phyloP scores from a whole-genome alignment of 2,329 filamentous ascomycete species.

The Phialocephala subalpina region DNA sequence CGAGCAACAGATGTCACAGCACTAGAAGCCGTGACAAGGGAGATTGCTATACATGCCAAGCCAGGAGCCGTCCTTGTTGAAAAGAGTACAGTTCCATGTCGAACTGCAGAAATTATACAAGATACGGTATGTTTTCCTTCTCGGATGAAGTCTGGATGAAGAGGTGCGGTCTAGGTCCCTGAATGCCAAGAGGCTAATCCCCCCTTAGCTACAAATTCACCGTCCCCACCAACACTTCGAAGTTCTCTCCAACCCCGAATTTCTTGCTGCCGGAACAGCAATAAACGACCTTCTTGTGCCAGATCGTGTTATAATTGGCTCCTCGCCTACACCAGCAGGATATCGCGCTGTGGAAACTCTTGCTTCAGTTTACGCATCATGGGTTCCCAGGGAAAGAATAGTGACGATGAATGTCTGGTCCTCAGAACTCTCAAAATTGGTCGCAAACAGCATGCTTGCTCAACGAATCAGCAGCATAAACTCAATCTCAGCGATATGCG shows the following conservation, averaged over 20 bases:
- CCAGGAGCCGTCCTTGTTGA: slow-evolving; percentile 79
- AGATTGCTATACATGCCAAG: slow-evolving; percentile 72
- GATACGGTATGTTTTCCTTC: slow-evolving; percentile 63
- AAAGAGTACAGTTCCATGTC: slow-evolving; percentile 82
- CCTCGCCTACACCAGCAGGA: slow-evolving; percentile 65
- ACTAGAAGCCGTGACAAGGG: slow-evolving; percentile 73
- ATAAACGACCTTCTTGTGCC: slow-evolving; percentile 75
- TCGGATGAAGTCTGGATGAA: neutral
- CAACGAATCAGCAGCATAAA: slow-evolving; percentile 86
- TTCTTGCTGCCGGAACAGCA: slow-evolving; percentile 80
- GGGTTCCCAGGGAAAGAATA: slow-evolving; percentile 74
- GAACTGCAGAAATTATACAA: slow-evolving; percentile 74
- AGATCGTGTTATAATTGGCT: slow-evolving; percentile 80
- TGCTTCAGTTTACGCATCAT: slow-evolving; percentile 71
- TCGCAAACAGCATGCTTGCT: slow-evolving; percentile 81
- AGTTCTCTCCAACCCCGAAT: slow-evolving; percentile 83
- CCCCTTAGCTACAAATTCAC: slow-evolving; percentile 60
- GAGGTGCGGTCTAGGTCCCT: too few relatives aligned
- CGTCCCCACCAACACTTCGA: slow-evolving; percentile 74
- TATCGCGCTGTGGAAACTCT: slow-evolving; percentile 69
- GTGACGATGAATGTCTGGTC: slow-evolving; percentile 79
- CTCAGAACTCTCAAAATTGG: slow-evolving; percentile 80
- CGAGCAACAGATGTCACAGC: slow-evolving; percentile 76
- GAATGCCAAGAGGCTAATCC: neutral
- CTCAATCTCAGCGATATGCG: slow-evolving; percentile 81